Conservation (phyloP, 306 rosid genomes). For the Arachis hypogaea region DNA sequence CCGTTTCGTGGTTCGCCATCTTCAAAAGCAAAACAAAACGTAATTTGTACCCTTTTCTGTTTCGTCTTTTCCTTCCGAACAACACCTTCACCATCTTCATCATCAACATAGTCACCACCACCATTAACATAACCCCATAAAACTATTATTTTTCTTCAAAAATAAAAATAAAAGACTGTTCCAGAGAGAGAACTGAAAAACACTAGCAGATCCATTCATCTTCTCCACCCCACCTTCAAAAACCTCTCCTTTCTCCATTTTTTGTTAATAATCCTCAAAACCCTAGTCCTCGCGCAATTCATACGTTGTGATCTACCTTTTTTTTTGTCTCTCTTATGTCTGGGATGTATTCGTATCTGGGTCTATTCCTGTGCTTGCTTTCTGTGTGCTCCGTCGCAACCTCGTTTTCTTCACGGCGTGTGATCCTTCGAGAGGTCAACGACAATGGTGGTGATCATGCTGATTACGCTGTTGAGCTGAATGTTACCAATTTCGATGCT, state of each 20-base stretch:
- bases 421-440: slow-evolving; percentile 62
- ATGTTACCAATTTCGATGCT: slow-evolving; percentile 72
- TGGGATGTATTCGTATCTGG: slow-evolving; percentile 43
- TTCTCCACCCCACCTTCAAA: slow-evolving; percentile 19
- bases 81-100: neutral
- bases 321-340: slow-evolving; percentile 42
- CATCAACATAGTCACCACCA: neutral
- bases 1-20: slow-evolving; percentile 14
- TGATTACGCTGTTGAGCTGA: slow-evolving; percentile 80
- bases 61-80: slow-evolving; percentile 24
- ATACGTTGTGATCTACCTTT: slow-evolving; percentile 11
- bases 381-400: slow-evolving; percentile 43
- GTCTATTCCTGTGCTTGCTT: slow-evolving; percentile 49
- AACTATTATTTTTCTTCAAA: neutral
- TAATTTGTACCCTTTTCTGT: slow-evolving; percentile 28
- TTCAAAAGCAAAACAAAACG: slow-evolving; percentile 31
- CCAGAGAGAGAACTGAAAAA: neutral
- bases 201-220: slow-evolving; percentile 39
- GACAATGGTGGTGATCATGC: slow-evolving; percentile 45
- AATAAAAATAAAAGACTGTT: neutral
- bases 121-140: neutral
- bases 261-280: slow-evolving; percentile 20
- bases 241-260: slow-evolving; percentile 36
- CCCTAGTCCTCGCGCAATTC: slow-evolving; percentile 31
- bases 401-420: slow-evolving; percentile 57